A percentile compares a stretch with the other conserved stretches of the same genome.
phyloP scores from a whole-genome alignment of 495 filamentous ascomycete species.

The Xylaria longipes region DNA sequence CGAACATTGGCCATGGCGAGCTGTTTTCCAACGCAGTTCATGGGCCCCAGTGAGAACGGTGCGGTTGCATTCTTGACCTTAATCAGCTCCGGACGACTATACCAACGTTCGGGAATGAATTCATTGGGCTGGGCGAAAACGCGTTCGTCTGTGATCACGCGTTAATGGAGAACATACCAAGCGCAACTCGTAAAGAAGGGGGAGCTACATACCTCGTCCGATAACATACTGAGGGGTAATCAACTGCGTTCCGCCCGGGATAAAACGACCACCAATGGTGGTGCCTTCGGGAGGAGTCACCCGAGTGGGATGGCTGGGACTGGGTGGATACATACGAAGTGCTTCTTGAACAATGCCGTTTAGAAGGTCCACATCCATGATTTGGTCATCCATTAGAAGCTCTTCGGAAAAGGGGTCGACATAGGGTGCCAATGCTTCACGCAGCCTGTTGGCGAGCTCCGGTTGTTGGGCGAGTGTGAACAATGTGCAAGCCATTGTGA shows the following conservation, averaged over 20 bases:
- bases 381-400: not conserved
- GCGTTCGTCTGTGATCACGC: not conserved
- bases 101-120: slow-evolving; percentile 5
- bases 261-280: not conserved
- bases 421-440: slow-evolving; percentile 1
- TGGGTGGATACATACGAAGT: not conserved
- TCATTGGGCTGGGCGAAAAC: not conserved
- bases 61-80: slow-evolving; percentile 1
- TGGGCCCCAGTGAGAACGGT: not conserved
- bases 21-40: not conserved
- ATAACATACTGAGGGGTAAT: slow-evolving; percentile 3
- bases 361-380: not conserved
- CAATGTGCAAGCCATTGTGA: not conserved
- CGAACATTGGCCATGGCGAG: not conserved
- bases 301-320: not conserved
- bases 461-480: not conserved
- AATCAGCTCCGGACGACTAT: not conserved
- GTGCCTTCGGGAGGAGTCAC: not conserved
- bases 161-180: not conserved
- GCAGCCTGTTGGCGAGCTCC: not conserved
- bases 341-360: not conserved
- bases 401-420: not conserved
- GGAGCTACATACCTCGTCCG: not conserved
- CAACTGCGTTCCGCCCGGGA: not conserved
- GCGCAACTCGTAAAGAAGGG: not conserved